Evolutionary conservation across 23 red algal genomes (phyloP).

Genomic region (Chondrus crispus): DNA sequence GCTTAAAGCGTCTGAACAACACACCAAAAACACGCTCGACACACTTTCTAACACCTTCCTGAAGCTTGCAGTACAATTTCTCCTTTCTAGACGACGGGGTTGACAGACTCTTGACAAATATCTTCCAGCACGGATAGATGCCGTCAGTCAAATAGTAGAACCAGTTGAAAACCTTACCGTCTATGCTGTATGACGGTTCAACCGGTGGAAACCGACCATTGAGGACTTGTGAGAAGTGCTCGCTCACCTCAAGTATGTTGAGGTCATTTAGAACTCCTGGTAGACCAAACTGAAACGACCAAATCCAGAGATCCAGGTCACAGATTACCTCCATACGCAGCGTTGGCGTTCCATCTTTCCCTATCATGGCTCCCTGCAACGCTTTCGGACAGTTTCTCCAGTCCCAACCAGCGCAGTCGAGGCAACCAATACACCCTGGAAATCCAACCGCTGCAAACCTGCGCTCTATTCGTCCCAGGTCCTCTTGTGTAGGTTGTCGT

Average conservation of each 20-base stretch:
- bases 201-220: conserved; percentile 1
- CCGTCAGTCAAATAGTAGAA: conserved; percentile 43
- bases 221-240: neutral
- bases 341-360: conserved; percentile 26
- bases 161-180: neutral
- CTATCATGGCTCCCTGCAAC: conserved; percentile 18
- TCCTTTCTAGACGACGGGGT: neutral
- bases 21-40: neutral
- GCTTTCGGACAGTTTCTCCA: conserved; percentile 57
- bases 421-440: conserved; percentile 32
- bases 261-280: conserved; percentile 8
- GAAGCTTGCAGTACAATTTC: neutral
- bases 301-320: conserved; percentile 23
- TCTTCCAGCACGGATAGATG: conserved; percentile 24
- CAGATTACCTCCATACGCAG: conserved; percentile 31
- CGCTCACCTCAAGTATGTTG: conserved; percentile 24
- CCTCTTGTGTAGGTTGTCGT: neutral
- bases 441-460: neutral
- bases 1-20: neutral
- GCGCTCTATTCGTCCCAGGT: conserved; percentile 7
- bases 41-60: neutral
- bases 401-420: conserved; percentile 45
- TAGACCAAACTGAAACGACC: conserved; percentile 36
- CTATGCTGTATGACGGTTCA: neutral
- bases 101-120: neutral